Conservation (phyloP, 768 basidiomycete genomes). For the Tulasnella sp. region DNA sequence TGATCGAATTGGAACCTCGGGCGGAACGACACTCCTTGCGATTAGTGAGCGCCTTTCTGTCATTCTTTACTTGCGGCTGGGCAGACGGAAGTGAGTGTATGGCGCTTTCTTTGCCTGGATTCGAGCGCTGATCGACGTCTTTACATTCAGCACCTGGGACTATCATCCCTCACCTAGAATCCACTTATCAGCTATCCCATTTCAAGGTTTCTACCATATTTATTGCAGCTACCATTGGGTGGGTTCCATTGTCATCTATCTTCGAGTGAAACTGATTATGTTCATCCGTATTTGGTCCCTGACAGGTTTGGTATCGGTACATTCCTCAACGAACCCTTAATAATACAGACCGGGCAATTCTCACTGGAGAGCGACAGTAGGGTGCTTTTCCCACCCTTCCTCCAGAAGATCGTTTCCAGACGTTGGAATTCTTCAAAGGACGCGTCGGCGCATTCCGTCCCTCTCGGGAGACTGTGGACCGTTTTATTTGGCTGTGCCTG, state of each 20-base stretch:
- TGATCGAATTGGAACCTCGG: no score
- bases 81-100: background rate
- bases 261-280: background rate
- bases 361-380: conserved; percentile 15
- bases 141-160: background rate
- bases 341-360: conserved; percentile 34
- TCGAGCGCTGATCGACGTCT: no score
- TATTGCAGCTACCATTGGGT: conserved; percentile 40
- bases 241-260: conserved; percentile 11
- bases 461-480: background rate
- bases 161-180: background rate
- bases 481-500: background rate
- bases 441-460: background rate
- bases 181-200: background rate
- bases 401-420: conserved; percentile 15
- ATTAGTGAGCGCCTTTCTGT: background rate
- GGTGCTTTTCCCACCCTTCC: conserved; percentile 21
- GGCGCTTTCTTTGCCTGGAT: background rate
- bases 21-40: background rate
- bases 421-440: background rate
- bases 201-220: conserved; percentile 34
- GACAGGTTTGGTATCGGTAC: conserved; percentile 41
- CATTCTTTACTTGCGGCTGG: background rate
- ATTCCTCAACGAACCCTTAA: conserved; percentile 34
- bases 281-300: no score